A percentile compares a stretch with the other conserved stretches of the same genome.
phyloP scores from a whole-genome alignment of 2,329 filamentous ascomycete species.

The Chalaropsis ovoidea region DNA sequence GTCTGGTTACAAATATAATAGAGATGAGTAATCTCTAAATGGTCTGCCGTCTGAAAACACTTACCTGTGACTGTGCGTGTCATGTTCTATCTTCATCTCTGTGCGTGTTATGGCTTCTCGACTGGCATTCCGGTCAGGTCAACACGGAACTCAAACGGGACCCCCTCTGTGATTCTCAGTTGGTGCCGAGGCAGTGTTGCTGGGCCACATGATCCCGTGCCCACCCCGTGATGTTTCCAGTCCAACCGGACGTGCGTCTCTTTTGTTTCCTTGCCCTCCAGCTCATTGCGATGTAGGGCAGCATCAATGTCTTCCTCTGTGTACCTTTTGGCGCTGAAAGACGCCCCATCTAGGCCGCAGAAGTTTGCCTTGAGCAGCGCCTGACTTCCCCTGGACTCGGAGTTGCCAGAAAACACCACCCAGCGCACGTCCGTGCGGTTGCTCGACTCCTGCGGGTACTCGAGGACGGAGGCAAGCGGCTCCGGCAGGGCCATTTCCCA shows the following conservation, averaged over 20 bases:
- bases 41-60: neutral
- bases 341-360: constrained; percentile 39
- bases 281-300: constrained; percentile 51
- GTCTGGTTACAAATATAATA: neutral
- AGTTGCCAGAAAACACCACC: constrained; percentile 33
- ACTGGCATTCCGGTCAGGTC: neutral
- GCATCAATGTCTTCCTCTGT: constrained; percentile 43
- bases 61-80: neutral
- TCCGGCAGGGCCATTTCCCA: constrained; percentile 33
- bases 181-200: constrained; percentile 42
- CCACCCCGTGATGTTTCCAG: constrained; percentile 52
- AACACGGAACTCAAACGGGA: constrained; percentile 33
- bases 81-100: neutral
- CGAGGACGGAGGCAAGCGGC: constrained; percentile 52
- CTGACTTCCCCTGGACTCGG: neutral
- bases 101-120: too few relatives aligned
- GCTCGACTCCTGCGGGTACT: constrained; percentile 57
- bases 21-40: constrained; percentile 3
- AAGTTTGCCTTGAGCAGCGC: constrained; percentile 39
- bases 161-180: constrained; percentile 34
- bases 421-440: constrained; percentile 55
- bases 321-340: constrained; percentile 50
- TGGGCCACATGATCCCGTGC: constrained; percentile 53
- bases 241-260: constrained; percentile 50
- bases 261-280: constrained; percentile 40